Evolutionary conservation across 2,329 filamentous ascomycete genomes (phyloP).

Genomic region (Lizonia empirigonia): DNA sequence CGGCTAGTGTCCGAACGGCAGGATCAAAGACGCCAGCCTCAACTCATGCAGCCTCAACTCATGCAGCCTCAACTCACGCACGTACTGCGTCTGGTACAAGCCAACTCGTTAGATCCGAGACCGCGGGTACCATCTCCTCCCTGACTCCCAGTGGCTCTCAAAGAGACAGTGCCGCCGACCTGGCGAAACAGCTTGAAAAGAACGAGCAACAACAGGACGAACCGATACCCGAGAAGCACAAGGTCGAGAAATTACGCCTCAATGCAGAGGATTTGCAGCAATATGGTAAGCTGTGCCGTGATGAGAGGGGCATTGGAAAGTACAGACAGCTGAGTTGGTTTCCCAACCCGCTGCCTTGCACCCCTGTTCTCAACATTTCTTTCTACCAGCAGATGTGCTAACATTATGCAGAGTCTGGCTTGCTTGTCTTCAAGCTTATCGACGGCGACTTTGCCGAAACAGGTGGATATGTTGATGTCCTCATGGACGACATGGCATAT

Average conservation of each 20-base stretch:
- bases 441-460: constrained; percentile 82
- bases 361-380: constrained; percentile 22
- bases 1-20: constrained; percentile 28
- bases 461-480: constrained; percentile 79
- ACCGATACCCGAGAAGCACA: constrained; percentile 58
- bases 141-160: constrained; percentile 37
- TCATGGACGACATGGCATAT: constrained; percentile 95
- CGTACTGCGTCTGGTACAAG: constrained; percentile 31
- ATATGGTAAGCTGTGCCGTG: constrained; percentile 62
- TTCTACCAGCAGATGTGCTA: constrained; percentile 35
- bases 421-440: constrained; percentile 92
- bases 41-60: too few species aligned
- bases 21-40: constrained; percentile 22
- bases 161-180: constrained; percentile 44
- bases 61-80: constrained; percentile 17
- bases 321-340: constrained; percentile 37
- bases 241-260: constrained; percentile 77
- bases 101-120: constrained; percentile 34
- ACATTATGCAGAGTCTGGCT: constrained; percentile 72
- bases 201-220: constrained; percentile 55
- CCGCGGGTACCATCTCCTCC: constrained; percentile 51
- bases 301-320: constrained; percentile 17
- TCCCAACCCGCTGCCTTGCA: constrained; percentile 22
- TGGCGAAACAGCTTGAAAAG: constrained; percentile 54
- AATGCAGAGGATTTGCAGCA: constrained; percentile 78